Conservation (phyloP, 352 stramenopile genomes). For the Pythium vanterpoolii region DNA sequence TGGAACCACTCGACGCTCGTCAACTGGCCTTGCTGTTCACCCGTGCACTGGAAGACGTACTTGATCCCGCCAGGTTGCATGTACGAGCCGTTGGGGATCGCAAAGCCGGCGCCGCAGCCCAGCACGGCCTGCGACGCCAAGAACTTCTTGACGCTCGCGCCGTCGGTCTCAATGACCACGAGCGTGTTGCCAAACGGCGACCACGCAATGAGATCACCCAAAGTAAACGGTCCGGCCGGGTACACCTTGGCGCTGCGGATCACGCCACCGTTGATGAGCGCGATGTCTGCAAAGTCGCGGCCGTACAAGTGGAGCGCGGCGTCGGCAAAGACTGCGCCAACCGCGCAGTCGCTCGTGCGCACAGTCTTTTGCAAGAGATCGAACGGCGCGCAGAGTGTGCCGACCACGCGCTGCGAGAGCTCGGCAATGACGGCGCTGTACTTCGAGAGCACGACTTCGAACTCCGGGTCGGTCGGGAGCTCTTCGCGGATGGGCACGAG, state of each 20-base stretch:
- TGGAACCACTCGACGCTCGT: conserved; percentile 52
- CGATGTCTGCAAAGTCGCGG: conserved; percentile 40
- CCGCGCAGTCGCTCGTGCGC: conserved; percentile 37
- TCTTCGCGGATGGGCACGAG: conserved; percentile 53
- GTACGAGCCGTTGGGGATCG: conserved; percentile 66
- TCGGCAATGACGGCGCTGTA: conserved; percentile 40
- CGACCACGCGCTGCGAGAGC: conserved; percentile 43
- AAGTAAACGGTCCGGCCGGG: conserved; percentile 38
- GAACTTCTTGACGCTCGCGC: conserved; percentile 56
- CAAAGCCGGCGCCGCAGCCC: conserved; percentile 42
- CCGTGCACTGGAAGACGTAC: conserved; percentile 64
- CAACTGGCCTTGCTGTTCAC: conserved; percentile 27
- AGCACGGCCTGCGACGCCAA: conserved; percentile 43
- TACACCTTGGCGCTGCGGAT: conserved; percentile 67
- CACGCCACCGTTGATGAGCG: conserved; percentile 63
- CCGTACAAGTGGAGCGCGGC: conserved; percentile 47
- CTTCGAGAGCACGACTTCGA: conserved; percentile 49
- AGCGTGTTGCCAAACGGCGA: conserved; percentile 70
- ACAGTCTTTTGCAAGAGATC: conserved; percentile 55
- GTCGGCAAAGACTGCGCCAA: conserved; percentile 56
- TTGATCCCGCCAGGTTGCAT: conserved; percentile 61
- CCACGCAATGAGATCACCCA: conserved; percentile 58
- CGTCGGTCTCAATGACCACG: conserved; percentile 51
- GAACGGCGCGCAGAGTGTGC: conserved; percentile 46
- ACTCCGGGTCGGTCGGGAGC: conserved; percentile 41